Base-by-base conservation (phyloP, 768 basidiomycete species). In the Cystofilobasidium bisporidii region DNA sequence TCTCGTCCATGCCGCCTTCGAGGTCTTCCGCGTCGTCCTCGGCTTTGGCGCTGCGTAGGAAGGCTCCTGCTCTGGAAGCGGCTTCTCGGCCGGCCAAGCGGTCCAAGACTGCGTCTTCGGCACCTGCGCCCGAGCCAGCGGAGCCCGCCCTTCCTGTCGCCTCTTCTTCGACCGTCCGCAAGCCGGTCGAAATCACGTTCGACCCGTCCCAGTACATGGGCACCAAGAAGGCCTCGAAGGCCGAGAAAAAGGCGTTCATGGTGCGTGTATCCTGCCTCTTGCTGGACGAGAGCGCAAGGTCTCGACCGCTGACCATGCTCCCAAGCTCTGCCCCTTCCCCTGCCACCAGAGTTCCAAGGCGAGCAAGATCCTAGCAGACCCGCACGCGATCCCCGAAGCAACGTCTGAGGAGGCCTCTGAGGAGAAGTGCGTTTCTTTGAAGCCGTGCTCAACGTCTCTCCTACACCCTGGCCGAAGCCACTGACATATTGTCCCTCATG, bases 161-260 rank as follows among this genome's bases (percentile, higher is more conserved):
- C 10, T 53, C 55, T 18, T 50, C 50, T 1, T 63, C 36, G 47
- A 28, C 38, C 24, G 61, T 43, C 30, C 45, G 58, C n/a, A 26
- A 53, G 55, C 32, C 50, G 48, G 73, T 73, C 15, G 76, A 76
- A 53, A 73, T 77, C 22, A 72, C 76, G 0, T 76, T 76, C 57
- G 75, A 63, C n/a, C 71, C 71, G 17, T n/a, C 40, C 20, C 38
- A 53, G 53, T 63, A 48, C 26, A 15, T 33, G 56, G 30, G 62
- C 45, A 38, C 48, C 53, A 63, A n/a, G 20, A 58, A 28, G 17
- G 69, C 43, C 8, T 72, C 73, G 10, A 74, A 74, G 55, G 71
- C 75, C 22, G 77, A 78, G 47, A 69, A 73, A n/a, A 71, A 74
- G 61, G 74, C 76, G 15, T 78, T 78, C 69, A 72, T 78, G 71